Evolutionary conservation across 2,329 filamentous ascomycete species (phyloP), one percentile per base, ranked within the genome.

Genomic region (Plectosphaerella cucumerina): DNA sequence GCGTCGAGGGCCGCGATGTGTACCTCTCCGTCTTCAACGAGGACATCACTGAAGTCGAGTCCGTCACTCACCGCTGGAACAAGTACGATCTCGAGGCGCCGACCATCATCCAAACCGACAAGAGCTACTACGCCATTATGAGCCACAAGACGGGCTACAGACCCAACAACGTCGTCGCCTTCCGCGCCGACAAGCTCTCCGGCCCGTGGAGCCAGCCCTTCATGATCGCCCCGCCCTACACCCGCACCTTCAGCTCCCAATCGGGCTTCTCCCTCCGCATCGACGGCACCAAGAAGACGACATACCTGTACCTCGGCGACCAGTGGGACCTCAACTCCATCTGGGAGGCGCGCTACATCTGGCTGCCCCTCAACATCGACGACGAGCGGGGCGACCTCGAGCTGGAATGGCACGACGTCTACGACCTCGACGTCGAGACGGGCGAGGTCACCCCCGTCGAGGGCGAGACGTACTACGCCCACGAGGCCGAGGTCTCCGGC

Each of bases 121-220:
- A 72, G 52, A 81, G 77, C 56, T 84, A 84, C 57, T 84, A 77
- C 57, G 77, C 79, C 0, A 58, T 84, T 34, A 83, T 84, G 80
- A 81, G 77, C 56, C 81, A 84, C 55, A 84, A 84, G 68, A 84
- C 81, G 0, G 81, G 81, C 0, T 84, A 84, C 50, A 68, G 81
- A n/a, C 80, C 81, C 1, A 84, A 84, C 48, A 83, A 81, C 48
- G 78, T 81, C 6, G 76, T 81, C n/a, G 76, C 75, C 1, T 78
- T 79, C 66, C 71, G 76, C 9, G 75, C 76, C 6, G 72, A 78
- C 53, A 69, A 65, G 0, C 66, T 79, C 1, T 61, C 64, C 17
- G 76, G 76, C 0, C 76, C 76, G 0, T 79, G 76, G 76, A 78
- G 75, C 1, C 75, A 78, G 55, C 76, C 76, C 0, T 79, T 75